Evolutionary conservation across 2,329 filamentous ascomycete species (phyloP), one percentile per base, ranked within the genome.

Genomic region (Nakataea oryzae): DNA sequence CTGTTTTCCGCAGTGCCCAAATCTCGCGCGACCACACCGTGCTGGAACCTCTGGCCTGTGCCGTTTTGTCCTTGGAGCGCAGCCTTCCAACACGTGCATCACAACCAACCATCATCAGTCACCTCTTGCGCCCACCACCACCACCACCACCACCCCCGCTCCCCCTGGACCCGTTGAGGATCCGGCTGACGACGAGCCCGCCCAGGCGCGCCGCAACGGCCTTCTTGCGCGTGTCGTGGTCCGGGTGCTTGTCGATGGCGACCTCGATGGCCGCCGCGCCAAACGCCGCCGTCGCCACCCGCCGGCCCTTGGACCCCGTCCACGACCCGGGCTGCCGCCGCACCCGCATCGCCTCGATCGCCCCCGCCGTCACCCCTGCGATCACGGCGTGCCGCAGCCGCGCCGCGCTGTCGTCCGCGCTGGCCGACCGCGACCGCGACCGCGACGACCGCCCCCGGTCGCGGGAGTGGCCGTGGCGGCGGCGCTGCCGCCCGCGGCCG

Each of bases 301-400:
- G 62, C 21, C 63, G 61, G 28, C 59, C 66, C 60, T 66, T 66
- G 34, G 50, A 55, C 24, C 63, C 62, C 7, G 47, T 32, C 66
- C 65, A 67, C 26, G 50, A 29, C 54, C 65, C 65, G 11, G 64
- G 66, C 50, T 63, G 60, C n/a, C 63, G 60, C 21, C 63, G 64
- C 34, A 65, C 59, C 11, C 65, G 64, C 50, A 66, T 64, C 2
- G 67, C 67, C 61, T 68, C 66, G 57, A 65, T 59, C 11, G 64
- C 65, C 28, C 65, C 67, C 11, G 65, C 67, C 8, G 63, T 29
- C 26, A 67, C 28, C 29, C 65, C 67, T 2, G 60, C 60, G 6
- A 61, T 55, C 5, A 61, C 12, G 7, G 60, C 82, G 82, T 61
- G 59, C 29, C 54, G 54, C 27, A 61, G 32, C 59, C 54, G 50